Evolutionary conservation across 2,329 filamentous ascomycete species (phyloP).

Genomic region (Lasiodiplodia hormozganensis): DNA sequence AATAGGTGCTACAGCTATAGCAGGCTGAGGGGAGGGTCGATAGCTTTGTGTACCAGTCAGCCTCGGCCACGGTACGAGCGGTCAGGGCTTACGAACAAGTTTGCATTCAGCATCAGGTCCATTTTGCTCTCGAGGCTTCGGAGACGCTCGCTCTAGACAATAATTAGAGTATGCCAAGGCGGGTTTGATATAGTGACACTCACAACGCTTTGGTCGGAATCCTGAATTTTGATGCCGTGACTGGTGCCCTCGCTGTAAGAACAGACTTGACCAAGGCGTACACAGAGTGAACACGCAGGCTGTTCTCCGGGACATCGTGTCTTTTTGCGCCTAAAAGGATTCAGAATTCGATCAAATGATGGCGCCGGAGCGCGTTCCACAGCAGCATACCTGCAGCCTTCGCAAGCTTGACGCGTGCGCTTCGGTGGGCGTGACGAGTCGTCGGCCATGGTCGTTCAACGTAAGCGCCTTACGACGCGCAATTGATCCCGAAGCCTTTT

Average conservation of each 20-base stretch:
- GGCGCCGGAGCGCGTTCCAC: background rate
- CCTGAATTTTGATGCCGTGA: background rate
- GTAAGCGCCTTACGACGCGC: background rate
- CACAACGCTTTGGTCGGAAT: conserved; percentile 14
- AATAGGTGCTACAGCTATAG: too few relatives aligned
- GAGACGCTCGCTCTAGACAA: conserved; percentile 1
- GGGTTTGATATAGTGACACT: background rate
- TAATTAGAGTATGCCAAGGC: background rate
- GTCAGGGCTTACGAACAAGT: background rate
- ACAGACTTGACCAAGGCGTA: conserved; percentile 56
- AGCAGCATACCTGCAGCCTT: conserved; percentile 13
- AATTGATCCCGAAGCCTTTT: background rate
- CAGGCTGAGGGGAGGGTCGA: background rate
- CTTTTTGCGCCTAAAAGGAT: conserved; percentile 55
- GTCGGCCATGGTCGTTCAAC: background rate
- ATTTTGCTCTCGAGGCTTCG: conserved; percentile 22
- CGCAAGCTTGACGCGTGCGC: conserved; percentile 11
- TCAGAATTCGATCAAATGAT: background rate
- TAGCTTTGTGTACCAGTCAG: background rate
- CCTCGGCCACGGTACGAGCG: background rate
- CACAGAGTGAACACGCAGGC: conserved; percentile 58
- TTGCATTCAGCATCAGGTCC: conserved; percentile 14
- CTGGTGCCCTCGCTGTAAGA: background rate
- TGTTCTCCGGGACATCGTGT: conserved; percentile 59
- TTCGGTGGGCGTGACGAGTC: conserved; percentile 13